These are phyloP conservation scores for Venturia oleaginea DNA, from an alignment of 2,329 filamentous ascomycete species.

Conservation along the genomic window DNA sequence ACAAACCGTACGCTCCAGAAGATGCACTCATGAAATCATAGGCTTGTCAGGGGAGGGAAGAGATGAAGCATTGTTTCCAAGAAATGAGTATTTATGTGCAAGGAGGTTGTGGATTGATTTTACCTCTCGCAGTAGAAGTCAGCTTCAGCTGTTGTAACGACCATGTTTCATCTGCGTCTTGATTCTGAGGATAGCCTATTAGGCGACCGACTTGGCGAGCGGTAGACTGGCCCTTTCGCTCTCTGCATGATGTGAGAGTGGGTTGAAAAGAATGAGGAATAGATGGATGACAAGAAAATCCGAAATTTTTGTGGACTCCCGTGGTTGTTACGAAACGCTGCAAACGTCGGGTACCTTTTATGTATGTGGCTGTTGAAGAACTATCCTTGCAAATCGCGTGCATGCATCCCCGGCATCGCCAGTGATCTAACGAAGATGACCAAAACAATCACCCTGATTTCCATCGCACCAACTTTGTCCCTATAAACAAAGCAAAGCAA, in stretches of 20 bases:
- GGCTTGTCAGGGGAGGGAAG: not conserved
- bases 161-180: not conserved
- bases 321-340: too few species aligned
- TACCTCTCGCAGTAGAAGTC: not conserved
- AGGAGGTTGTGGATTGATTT: not conserved
- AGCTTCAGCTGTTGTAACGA: not conserved
- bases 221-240: not conserved
- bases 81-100: not conserved
- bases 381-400: not conserved
- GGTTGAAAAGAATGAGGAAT: not conserved
- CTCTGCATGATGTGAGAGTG: not conserved
- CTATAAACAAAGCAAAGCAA: not conserved
- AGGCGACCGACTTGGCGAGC: not conserved
- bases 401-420: not conserved
- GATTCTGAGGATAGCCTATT: not conserved
- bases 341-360: not conserved
- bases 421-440: not conserved
- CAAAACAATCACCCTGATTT: not conserved
- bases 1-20: not conserved
- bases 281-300: not conserved
- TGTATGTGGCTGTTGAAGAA: not conserved
- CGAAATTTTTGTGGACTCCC: too few species aligned
- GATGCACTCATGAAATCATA: not conserved
- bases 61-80: not conserved
- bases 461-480: not conserved